Evolutionary conservation across 495 filamentous ascomycete species (phyloP).

Genomic region (Penicillium robsamsonii): DNA sequence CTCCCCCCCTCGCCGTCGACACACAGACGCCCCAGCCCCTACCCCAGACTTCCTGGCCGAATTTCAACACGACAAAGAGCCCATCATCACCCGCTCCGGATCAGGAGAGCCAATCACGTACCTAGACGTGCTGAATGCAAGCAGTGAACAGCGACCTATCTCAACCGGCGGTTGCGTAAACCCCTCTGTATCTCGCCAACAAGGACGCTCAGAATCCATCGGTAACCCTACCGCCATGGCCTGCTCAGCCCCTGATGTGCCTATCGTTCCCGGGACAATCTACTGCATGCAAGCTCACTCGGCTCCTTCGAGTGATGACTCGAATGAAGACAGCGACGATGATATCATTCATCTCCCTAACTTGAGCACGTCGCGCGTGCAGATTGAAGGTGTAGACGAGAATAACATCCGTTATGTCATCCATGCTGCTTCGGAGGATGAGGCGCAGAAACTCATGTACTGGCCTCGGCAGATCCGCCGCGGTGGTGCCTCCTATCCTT

Average conservation of each 20-base stretch:
- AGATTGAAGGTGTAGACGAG: slow-evolving; percentile 40
- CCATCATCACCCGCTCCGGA: not conserved
- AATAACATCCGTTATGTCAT: slow-evolving; percentile 40
- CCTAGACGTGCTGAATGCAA: slow-evolving; percentile 35
- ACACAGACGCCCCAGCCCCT: slow-evolving; percentile 42
- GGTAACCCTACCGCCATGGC: slow-evolving; percentile 11
- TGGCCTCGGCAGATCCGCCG: slow-evolving; percentile 31
- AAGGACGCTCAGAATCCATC: slow-evolving; percentile 21
- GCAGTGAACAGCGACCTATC: slow-evolving; percentile 17
- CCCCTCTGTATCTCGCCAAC: slow-evolving; percentile 10
- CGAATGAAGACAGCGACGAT: slow-evolving; percentile 36
- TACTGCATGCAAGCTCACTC: slow-evolving; percentile 43
- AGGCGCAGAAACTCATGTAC: slow-evolving; percentile 36
- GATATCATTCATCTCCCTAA: slow-evolving; percentile 44
- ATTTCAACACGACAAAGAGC: slow-evolving; percentile 13
- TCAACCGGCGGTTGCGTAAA: slow-evolving; percentile 2
- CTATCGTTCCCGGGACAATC: slow-evolving; percentile 21
- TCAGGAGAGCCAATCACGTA: slow-evolving; percentile 31
- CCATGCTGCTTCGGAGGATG: slow-evolving; percentile 26
- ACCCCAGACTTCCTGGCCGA: slow-evolving; percentile 35
- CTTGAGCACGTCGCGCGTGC: slow-evolving; percentile 29
- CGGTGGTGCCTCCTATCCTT: slow-evolving; percentile 2
- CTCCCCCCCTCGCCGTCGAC: slow-evolving; percentile 32
- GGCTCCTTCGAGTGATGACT: slow-evolving; percentile 22
- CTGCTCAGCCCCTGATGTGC: slow-evolving; percentile 11